Evolutionary conservation across 225 moss, liverwort and hornwort species (phyloP).

Genomic region (Marchantia polymorpha): DNA sequence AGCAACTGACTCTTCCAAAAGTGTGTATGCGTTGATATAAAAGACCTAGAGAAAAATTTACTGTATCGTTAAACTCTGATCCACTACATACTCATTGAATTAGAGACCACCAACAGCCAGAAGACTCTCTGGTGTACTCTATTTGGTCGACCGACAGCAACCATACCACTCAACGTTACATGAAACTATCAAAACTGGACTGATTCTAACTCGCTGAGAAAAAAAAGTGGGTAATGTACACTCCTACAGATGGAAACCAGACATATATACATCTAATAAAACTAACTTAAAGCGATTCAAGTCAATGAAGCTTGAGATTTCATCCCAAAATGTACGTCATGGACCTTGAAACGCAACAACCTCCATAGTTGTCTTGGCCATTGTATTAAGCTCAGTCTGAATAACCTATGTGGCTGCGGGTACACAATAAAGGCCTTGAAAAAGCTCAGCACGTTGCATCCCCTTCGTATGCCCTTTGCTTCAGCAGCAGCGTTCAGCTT

Average conservation of each 20-base stretch:
- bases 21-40: not conserved
- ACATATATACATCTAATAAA: not conserved
- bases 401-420: not conserved
- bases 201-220: not conserved
- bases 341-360: not conserved
- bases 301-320: not conserved
- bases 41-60: not conserved
- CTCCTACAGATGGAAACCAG: not conserved
- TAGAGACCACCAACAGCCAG: not conserved
- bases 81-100: not conserved
- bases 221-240: not conserved
- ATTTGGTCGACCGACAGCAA: not conserved
- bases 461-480: no score
- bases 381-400: not conserved
- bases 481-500: slow-evolving; percentile 30
- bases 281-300: not conserved
- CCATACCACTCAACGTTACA: not conserved
- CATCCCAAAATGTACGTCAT: not conserved
- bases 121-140: not conserved
- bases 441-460: not conserved
- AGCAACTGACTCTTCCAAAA: not conserved
- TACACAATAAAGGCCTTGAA: not conserved
- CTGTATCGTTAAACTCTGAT: not conserved
- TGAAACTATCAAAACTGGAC: not conserved
- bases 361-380: not conserved